These are phyloP conservation scores for Chaetomium fimeti DNA, from an alignment of 495 filamentous ascomycete species.

Conservation along the genomic window DNA sequence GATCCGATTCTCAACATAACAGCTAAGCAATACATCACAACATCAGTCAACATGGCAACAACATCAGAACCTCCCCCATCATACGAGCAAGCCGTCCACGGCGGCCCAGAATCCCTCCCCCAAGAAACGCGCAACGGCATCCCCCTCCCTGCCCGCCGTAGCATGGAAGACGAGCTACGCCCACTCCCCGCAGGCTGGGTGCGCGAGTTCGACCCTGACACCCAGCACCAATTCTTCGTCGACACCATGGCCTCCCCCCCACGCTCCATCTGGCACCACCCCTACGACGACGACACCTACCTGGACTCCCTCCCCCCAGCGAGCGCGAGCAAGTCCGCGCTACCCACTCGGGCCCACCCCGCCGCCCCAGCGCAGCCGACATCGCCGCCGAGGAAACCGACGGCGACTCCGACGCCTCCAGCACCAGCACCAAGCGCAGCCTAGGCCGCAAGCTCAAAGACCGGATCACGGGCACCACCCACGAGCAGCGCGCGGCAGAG, in stretches of 20 bases:
- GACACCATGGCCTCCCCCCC: slow-evolving; percentile 30
- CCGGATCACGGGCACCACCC: slow-evolving; percentile 31
- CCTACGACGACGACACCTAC: slow-evolving; percentile 34
- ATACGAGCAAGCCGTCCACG: slow-evolving; percentile 24
- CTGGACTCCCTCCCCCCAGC: slow-evolving; percentile 19
- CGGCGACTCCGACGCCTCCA: slow-evolving; percentile 13
- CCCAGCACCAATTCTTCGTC: slow-evolving; percentile 39
- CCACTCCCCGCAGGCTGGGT: slow-evolving; percentile 33
- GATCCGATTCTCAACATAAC: too few relatives aligned
- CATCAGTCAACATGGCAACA: slow-evolving; percentile 11
- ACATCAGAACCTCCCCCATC: slow-evolving; percentile 23
- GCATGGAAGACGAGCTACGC: slow-evolving; percentile 39
- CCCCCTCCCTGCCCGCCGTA: slow-evolving; percentile 30
- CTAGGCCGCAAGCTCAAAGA: slow-evolving; percentile 32
- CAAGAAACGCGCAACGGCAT: slow-evolving; percentile 27
- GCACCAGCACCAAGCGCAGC: background rate
- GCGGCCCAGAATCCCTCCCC: slow-evolving; percentile 13
- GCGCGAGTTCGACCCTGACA: slow-evolving; percentile 32
- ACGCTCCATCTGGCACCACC: slow-evolving; percentile 37
- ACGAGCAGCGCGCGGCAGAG: slow-evolving; percentile 24
- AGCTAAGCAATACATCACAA: too few relatives aligned
- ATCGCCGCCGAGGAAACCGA: slow-evolving; percentile 23
- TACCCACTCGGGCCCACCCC: background rate
- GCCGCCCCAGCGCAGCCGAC: slow-evolving; percentile 11
- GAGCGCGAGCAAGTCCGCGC: slow-evolving; percentile 20